Evolutionary conservation across 2,329 filamentous ascomycete species (phyloP), one percentile per base, ranked within the genome.

Genomic region (Talaromyces sp.): DNA sequence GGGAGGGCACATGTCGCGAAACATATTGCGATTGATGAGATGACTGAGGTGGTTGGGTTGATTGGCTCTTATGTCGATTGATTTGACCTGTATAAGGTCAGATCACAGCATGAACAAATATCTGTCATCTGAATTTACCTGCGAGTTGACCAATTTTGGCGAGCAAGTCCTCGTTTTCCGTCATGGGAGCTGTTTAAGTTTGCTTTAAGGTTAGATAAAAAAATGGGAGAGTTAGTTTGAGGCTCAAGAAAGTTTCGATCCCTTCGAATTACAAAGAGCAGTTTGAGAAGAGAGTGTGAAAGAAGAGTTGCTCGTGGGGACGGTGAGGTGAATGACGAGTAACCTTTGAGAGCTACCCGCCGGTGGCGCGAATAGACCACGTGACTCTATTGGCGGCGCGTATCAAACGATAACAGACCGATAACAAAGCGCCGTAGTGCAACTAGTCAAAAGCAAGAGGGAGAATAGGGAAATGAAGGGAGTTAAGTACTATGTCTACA

Each of bases 41-140:
- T 11, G 63, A 62, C 1, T 61, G 50, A n/a, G 61, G 49, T 5
- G 57, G 43, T 9, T 67, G 64, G 2, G 63, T 49, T 6, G 48
- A 52, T 55, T 86, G 82, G 58, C 83, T 89, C 71, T 89, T 91
- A 75, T 89, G 86, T 47, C 86, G 84, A 69, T 91, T 91, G 68
- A 94, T 93, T 73, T 89, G 87, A 61, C 88, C 88, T 91, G 59
- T 9, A 35, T 39, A 39, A 53, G 36, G 57, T 58, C 51, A 54
- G 52, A 42, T 33, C 35, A 41, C 24, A 51, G 24, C 47, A 45
- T 22, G 36, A 29, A 43, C 16, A 48, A 48, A 30, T 24, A 17
- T 11, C 64, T 77, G 77, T 49, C 83, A 77, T 64, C 82, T 79
- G 48, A 56, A 32, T 53, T 70, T 70, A 83, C 82, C 81, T 72